phyloP scores from a whole-genome alignment of 495 filamentous ascomycete species.

The Penicillium manginii region DNA sequence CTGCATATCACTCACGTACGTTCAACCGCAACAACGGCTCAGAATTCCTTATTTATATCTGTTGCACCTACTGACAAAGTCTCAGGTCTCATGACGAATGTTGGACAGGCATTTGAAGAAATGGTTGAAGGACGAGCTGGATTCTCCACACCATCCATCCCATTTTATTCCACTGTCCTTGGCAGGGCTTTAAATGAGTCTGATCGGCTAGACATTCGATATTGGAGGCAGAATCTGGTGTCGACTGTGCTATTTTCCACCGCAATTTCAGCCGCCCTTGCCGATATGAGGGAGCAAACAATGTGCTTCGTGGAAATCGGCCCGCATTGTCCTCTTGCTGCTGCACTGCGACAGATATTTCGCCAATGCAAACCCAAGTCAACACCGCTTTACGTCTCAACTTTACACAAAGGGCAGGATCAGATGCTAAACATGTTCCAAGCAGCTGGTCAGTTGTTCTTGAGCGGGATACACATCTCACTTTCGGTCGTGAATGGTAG shows the following conservation, averaged over 20 bases:
- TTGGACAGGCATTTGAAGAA: neutral
- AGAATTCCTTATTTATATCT: too few relatives aligned
- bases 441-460: slow-evolving; percentile 23
- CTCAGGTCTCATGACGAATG: slow-evolving; percentile 4
- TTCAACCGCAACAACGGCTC: too few relatives aligned
- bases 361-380: slow-evolving; percentile 1
- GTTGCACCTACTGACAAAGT: too few relatives aligned
- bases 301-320: slow-evolving; percentile 56
- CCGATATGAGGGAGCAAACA: neutral
- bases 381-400: slow-evolving; percentile 29
- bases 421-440: slow-evolving; percentile 19
- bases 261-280: slow-evolving; percentile 23
- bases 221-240: slow-evolving; percentile 42
- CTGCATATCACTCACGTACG: too few relatives aligned
- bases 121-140: neutral
- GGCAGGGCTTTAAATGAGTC: neutral
- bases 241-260: slow-evolving; percentile 23
- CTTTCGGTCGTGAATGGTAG: slow-evolving; percentile 39
- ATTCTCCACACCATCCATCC: neutral
- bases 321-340: slow-evolving; percentile 60
- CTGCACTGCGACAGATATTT: slow-evolving; percentile 54
- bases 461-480: neutral
- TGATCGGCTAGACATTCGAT: slow-evolving; percentile 33
- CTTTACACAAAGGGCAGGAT: slow-evolving; percentile 28
- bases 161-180: slow-evolving; percentile 3